Percentiles rank a stretch among this genome's conserved stretches.
Conservation (phyloP, 345 rosid genomes). For the Draba incana region DNA sequence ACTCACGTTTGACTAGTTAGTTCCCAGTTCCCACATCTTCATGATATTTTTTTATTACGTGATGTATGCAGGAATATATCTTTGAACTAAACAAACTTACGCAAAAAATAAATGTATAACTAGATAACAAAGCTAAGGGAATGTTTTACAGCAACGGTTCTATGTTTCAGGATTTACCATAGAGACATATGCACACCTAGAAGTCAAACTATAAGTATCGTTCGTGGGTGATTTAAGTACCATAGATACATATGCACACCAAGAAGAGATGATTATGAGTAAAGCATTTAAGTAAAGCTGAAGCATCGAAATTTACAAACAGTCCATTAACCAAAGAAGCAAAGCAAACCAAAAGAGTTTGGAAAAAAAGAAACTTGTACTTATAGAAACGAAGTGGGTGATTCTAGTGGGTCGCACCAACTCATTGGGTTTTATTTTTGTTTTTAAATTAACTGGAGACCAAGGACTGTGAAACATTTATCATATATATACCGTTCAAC, state of each 20-base stretch:
- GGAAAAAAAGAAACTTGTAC: constrained; percentile 26
- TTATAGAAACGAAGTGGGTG: constrained; percentile 34
- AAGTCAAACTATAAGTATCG: neutral
- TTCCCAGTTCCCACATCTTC: constrained; percentile 16
- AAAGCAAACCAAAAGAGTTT: constrained; percentile 31
- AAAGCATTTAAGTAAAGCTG: constrained; percentile 28
- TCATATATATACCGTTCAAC: neutral
- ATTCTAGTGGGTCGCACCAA: constrained; percentile 38
- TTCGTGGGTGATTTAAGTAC: neutral
- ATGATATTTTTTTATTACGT: neutral
- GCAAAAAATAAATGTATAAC: neutral
- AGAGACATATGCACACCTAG: neutral
- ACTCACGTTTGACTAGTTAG: constrained; percentile 18
- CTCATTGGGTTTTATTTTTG: neutral
- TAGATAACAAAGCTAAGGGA: neutral
- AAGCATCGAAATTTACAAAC: constrained; percentile 38
- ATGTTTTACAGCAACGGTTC: neutral
- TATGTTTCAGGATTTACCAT: neutral
- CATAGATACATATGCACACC: no score
- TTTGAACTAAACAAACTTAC: neutral
- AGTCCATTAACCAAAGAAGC: constrained; percentile 34
- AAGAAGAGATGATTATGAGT: constrained; percentile 14
- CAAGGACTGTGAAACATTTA: neutral
- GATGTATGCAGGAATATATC: neutral
- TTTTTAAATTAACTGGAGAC: neutral